Conservation (phyloP, 495 filamentous ascomycete genomes). For the Tuber microsphaerosporum region DNA sequence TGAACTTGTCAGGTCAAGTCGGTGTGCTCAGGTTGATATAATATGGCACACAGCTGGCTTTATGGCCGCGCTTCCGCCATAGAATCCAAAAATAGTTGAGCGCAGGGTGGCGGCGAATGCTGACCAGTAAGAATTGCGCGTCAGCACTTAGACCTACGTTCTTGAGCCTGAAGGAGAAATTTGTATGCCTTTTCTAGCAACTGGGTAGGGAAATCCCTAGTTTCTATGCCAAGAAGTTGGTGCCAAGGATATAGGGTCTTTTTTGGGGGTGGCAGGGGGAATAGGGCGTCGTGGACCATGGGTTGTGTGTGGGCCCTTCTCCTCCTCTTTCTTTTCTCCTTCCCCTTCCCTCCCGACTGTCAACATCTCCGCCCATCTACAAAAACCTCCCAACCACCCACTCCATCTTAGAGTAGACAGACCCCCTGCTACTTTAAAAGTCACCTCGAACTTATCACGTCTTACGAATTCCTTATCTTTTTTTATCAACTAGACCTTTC, state of each 20-base stretch:
- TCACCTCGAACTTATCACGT: slow-evolving; percentile 39
- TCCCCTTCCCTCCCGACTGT: slow-evolving; percentile 43
- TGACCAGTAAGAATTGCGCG: slow-evolving; percentile 25
- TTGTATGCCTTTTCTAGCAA: slow-evolving; percentile 27
- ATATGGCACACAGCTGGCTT: background rate
- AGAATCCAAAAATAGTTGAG: background rate
- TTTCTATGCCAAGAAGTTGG: slow-evolving; percentile 22
- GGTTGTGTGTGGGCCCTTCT: slow-evolving; percentile 36
- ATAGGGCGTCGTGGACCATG: slow-evolving; percentile 23
- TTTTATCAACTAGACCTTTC: slow-evolving; percentile 43
- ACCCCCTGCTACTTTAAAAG: slow-evolving; percentile 35
- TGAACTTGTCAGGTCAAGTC: background rate
- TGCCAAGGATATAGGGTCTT: background rate
- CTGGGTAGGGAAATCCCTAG: slow-evolving; percentile 18
- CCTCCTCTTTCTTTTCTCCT: slow-evolving; percentile 48
- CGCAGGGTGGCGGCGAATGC: slow-evolving; percentile 13
- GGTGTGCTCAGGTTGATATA: background rate
- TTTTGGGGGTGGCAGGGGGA: slow-evolving; percentile 30
- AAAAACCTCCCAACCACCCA: slow-evolving; percentile 40
- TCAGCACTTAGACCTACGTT: slow-evolving; percentile 28
- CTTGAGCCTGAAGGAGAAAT: slow-evolving; percentile 24
- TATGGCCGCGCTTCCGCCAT: background rate
- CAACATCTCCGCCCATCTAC: slow-evolving; percentile 38
- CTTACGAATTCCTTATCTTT: slow-evolving; percentile 44
- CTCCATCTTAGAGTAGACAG: slow-evolving; percentile 41